Evolutionary conservation across 225 moss, liverwort and hornwort genomes (phyloP).

Genomic region (Ulota crispa): DNA sequence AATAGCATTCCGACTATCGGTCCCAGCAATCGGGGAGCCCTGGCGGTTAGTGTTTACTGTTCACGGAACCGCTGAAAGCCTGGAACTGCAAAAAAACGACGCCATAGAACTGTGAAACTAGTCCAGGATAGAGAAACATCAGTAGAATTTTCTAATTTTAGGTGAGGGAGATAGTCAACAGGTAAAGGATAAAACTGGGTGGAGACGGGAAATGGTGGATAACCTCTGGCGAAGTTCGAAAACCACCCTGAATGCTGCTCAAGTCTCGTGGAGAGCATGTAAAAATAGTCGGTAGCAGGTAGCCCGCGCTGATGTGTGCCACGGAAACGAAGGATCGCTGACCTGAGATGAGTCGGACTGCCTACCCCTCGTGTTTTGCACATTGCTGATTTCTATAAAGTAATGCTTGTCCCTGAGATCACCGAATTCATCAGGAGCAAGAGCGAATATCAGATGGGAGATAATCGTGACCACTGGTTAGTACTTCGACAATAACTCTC

Average conservation of each 20-base stretch:
- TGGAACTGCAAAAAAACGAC: too few relatives aligned
- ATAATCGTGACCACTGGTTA: neutral
- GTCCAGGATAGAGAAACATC: too few relatives aligned
- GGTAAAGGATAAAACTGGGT: too few relatives aligned
- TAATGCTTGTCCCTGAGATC: neutral
- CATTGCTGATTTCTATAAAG: neutral
- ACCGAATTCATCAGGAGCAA: neutral
- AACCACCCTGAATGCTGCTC: too few relatives aligned
- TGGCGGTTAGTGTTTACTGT: too few relatives aligned
- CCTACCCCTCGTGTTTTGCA: neutral
- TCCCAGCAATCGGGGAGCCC: too few relatives aligned
- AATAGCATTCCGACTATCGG: neutral
- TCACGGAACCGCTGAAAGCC: too few relatives aligned
- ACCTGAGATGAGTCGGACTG: neutral
- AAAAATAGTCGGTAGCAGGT: neutral
- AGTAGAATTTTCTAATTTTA: too few relatives aligned
- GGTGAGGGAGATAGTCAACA: too few relatives aligned
- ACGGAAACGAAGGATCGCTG: conserved; percentile 20
- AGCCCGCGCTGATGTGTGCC: conserved; percentile 27
- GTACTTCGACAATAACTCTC: neutral
- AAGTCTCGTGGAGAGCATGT: neutral
- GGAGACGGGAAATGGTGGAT: too few relatives aligned
- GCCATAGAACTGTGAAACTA: too few relatives aligned
- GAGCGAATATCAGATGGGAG: neutral
- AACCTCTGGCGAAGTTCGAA: too few relatives aligned